Evolutionary conservation across 208 protist species (phyloP), one percentile per base, ranked within the genome.

Genomic region (Polymyxa betae): DNA sequence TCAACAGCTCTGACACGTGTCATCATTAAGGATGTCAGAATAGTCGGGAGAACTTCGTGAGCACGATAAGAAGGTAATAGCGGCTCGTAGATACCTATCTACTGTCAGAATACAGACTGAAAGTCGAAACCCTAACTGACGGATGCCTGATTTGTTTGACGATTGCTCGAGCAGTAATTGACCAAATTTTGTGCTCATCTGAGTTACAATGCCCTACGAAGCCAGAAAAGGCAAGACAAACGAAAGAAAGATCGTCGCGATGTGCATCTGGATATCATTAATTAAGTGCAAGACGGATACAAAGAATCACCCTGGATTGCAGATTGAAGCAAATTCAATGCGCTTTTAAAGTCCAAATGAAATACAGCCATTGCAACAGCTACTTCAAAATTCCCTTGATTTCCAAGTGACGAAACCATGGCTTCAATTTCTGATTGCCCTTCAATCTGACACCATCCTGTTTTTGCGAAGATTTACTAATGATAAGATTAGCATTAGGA

Each of bases 151-250:
- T 66, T 29, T 66, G 54, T 5, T 43, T 43, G n/a, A 43, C 5
- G 40, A 82, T 82, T 5, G 5, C 40, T 43, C 12, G 5, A 35
- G 72, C 72, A n/a, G 72, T 82, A 45, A 5, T 43, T 45, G 72
- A 5, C 72, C 72, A 82, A 20, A 82, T 29, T 60, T 60, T 60
- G 5, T 24, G 5, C 5, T 60, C 12, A 24, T 60, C 49, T 29
- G 49, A 5, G 5, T 5, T 20, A 82, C 16, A 82, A 35, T 5
- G n/a, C 5, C 16, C n/a, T 5, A n/a, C 35, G 72, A 35, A 82
- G 12, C 72, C 72, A 43, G 72, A 82, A 82, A 82, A 43, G 16
- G 72, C 72, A 5, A 82, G 72, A n/a, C 72, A 82, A 45, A 82
- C 72, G 35, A 82, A 35, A 5, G 72, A 82, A 12, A 82, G n/a